Evolutionary conservation across 2,329 filamentous ascomycete species (phyloP).

Genomic region (Curvularia sp.): DNA sequence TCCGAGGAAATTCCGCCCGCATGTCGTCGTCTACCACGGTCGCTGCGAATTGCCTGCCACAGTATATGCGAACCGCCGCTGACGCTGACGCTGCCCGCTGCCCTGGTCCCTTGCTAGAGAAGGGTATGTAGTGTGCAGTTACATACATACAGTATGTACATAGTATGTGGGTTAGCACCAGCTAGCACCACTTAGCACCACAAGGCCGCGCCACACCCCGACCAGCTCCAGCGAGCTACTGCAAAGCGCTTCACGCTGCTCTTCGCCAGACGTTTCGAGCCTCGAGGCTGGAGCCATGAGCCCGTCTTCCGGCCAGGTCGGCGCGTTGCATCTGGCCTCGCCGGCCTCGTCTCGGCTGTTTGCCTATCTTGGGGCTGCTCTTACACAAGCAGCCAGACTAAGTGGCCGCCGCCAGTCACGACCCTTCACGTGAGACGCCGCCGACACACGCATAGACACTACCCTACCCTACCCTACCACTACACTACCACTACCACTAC

Average conservation of each 20-base stretch:
- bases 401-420: slow-evolving; percentile 18
- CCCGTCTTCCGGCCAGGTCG: slow-evolving; percentile 35
- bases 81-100: slow-evolving; percentile 5
- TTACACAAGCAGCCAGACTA: slow-evolving; percentile 30
- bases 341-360: slow-evolving; percentile 39
- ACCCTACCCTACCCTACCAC: not conserved
- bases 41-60: too few relatives aligned
- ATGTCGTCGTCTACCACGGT: not conserved
- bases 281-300: slow-evolving; percentile 12
- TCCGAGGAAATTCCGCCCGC: slow-evolving; percentile 7
- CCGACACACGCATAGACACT: not conserved
- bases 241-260: not conserved
- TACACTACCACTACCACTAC: not conserved
- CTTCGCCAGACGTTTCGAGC: slow-evolving; percentile 1
- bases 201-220: not conserved
- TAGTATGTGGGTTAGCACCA: too few relatives aligned
- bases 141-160: too few relatives aligned
- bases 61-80: slow-evolving; percentile 19
- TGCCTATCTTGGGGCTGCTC: slow-evolving; percentile 33
- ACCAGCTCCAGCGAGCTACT: too few relatives aligned
- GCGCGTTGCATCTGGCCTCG: slow-evolving; percentile 36
- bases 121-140: not conserved
- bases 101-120: not conserved
- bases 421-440: not conserved
- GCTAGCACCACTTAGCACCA: too few relatives aligned